Percentiles rank a stretch among this genome's conserved stretches.
These are phyloP conservation scores for Arachis monticola DNA, from an alignment of 331 rosid species.

Conservation along the genomic window DNA sequence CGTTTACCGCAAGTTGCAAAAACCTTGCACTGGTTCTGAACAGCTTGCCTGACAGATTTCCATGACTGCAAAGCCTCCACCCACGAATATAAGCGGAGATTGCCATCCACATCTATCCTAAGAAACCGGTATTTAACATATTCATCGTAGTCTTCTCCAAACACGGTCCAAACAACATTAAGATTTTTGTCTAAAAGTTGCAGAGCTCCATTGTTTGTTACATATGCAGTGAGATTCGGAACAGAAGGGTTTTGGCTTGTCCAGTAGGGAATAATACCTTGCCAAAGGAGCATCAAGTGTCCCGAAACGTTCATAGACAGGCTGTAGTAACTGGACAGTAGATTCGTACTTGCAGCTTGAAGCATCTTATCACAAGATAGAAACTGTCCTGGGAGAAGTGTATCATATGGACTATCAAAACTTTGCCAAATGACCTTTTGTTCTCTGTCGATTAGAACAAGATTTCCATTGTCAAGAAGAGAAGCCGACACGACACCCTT, in stretches of 20 bases:
- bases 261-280: conserved; percentile 64
- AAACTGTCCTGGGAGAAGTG: conserved; percentile 76
- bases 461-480: conserved; percentile 64
- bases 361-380: conserved; percentile 46
- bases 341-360: conserved; percentile 61
- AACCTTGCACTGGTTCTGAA: conserved; percentile 77
- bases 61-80: conserved; percentile 49
- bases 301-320: conserved; percentile 67
- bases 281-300: conserved; percentile 69
- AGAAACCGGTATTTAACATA: conserved; percentile 54
- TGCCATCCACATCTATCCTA: conserved; percentile 78
- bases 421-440: conserved; percentile 62
- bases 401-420: conserved; percentile 62
- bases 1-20: conserved; percentile 71
- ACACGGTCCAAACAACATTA: conserved; percentile 64
- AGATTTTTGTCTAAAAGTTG: conserved; percentile 50
- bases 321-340: conserved; percentile 61
- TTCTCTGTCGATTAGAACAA: conserved; percentile 54
- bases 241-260: conserved; percentile 50
- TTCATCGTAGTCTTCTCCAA: conserved; percentile 70
- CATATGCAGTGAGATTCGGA: conserved; percentile 57
- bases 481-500: conserved; percentile 57
- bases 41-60: conserved; percentile 77
- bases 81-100: conserved; percentile 79
- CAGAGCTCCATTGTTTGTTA: conserved; percentile 59